Conservation (phyloP, 2,329 filamentous ascomycete genomes). For the Rasamsonia emersonii region DNA sequence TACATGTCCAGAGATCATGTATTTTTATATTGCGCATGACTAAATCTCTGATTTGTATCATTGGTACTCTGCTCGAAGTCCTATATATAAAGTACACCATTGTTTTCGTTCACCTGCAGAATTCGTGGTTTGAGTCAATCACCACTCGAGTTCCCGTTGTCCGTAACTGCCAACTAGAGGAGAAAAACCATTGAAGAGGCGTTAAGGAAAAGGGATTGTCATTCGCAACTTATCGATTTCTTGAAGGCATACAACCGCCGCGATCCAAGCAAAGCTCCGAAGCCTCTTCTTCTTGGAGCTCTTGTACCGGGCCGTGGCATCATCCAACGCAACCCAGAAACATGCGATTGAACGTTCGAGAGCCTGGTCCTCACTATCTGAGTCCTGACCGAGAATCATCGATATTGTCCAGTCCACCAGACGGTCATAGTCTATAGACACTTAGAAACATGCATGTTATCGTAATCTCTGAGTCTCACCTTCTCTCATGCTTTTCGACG, state of each 20-base stretch:
- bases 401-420: constrained; percentile 15
- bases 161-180: constrained; percentile 1
- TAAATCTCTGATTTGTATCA: too few relatives aligned
- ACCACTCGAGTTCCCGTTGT: too few relatives aligned
- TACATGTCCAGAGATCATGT: too few relatives aligned
- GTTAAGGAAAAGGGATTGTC: constrained; percentile 9
- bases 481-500: constrained; percentile 15
- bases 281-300: constrained; percentile 8
- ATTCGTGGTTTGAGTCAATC: too few relatives aligned
- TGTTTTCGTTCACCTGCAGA: too few relatives aligned
- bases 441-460: background rate
- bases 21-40: too few relatives aligned
- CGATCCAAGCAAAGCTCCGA: constrained; percentile 17
- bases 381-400: constrained; percentile 13
- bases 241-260: constrained; percentile 16
- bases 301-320: constrained; percentile 1
- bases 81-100: too few relatives aligned
- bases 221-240: constrained; percentile 17
- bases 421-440: constrained; percentile 13
- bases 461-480: constrained; percentile 7
- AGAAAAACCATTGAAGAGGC: constrained; percentile 19
- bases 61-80: too few relatives aligned
- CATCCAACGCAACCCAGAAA: constrained; percentile 13
- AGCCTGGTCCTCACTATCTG: constrained; percentile 11
- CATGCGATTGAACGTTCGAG: constrained; percentile 20